Evolutionary conservation across 2,329 filamentous ascomycete species (phyloP).

Genomic region (Akanthomyces lecanii): DNA sequence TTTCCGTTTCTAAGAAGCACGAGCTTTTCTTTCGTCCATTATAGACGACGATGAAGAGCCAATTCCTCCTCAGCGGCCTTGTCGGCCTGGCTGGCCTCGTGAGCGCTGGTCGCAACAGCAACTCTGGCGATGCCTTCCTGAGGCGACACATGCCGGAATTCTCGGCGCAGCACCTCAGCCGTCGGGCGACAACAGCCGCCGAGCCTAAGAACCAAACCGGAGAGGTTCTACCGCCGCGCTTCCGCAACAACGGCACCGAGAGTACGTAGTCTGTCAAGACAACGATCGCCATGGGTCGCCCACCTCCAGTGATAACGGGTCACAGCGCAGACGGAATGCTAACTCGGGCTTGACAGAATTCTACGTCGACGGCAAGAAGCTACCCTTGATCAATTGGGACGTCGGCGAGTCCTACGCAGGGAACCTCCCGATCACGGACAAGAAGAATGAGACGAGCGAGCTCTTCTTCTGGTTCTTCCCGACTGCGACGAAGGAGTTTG

Average conservation of each 20-base stretch:
- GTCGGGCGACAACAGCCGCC: not conserved
- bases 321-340: not conserved
- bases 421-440: slow-evolving; percentile 49
- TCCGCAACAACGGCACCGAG: slow-evolving; percentile 21
- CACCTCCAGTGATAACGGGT: not conserved
- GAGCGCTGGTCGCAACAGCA: not conserved
- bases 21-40: not conserved
- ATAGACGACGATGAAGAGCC: slow-evolving; percentile 11
- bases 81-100: slow-evolving; percentile 4
- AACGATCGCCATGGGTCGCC: not conserved
- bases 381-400: slow-evolving; percentile 63
- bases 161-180: not conserved
- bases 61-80: slow-evolving; percentile 2
- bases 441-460: slow-evolving; percentile 35
- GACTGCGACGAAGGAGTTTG: slow-evolving; percentile 33
- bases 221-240: slow-evolving; percentile 12
- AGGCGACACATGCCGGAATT: not conserved
- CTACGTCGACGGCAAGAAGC: slow-evolving; percentile 54
- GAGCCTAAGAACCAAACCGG: not conserved
- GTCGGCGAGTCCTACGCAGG: slow-evolving; percentile 57
- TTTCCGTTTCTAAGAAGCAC: not conserved
- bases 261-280: slow-evolving; percentile 18
- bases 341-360: slow-evolving; percentile 39
- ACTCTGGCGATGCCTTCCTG: not conserved
- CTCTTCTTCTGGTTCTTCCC: slow-evolving; percentile 55